These are phyloP conservation scores for Ustilago trichophora DNA, from an alignment of 1,284 basidiomycete genomes.

Conservation along the genomic window DNA sequence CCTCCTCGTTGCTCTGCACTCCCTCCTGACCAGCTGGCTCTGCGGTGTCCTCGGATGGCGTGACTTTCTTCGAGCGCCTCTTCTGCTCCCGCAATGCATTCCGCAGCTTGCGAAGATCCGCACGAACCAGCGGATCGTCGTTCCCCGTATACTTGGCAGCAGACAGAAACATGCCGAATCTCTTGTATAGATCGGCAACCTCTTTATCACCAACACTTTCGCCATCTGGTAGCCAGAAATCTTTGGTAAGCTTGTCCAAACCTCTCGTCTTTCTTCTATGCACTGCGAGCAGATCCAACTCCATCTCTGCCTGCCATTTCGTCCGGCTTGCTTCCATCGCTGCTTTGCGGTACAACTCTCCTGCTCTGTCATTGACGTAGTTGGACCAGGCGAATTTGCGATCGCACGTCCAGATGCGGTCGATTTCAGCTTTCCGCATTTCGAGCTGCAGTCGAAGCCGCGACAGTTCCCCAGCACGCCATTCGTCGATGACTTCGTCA, in stretches of 20 bases:
- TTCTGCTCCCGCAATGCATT: slow-evolving; percentile 16
- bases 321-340: slow-evolving; percentile 13
- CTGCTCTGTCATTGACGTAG: slow-evolving; percentile 24
- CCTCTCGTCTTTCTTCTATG: slow-evolving; percentile 27
- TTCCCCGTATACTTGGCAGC: slow-evolving; percentile 12
- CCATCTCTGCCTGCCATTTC: slow-evolving; percentile 41
- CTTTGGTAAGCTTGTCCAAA: slow-evolving; percentile 14
- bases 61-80: neutral
- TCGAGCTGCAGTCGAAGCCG: slow-evolving; percentile 36
- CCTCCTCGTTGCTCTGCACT: neutral
- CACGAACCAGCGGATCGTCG: slow-evolving; percentile 27
- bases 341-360: slow-evolving; percentile 16
- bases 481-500: slow-evolving; percentile 41
- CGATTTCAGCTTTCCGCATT: slow-evolving; percentile 39
- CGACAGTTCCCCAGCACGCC: slow-evolving; percentile 34
- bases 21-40: neutral
- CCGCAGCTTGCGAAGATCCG: slow-evolving; percentile 27
- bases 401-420: slow-evolving; percentile 41
- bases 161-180: slow-evolving; percentile 22
- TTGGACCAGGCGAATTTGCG: slow-evolving; percentile 41
- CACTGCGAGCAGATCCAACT: slow-evolving; percentile 32
- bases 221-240: slow-evolving; percentile 10
- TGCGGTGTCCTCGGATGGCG: neutral
- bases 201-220: neutral
- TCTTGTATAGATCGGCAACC: slow-evolving; percentile 13